These are phyloP conservation scores for Hansenula lynferdii DNA, from an alignment of 1,139 yeast genomes.

Conservation along the genomic window DNA sequence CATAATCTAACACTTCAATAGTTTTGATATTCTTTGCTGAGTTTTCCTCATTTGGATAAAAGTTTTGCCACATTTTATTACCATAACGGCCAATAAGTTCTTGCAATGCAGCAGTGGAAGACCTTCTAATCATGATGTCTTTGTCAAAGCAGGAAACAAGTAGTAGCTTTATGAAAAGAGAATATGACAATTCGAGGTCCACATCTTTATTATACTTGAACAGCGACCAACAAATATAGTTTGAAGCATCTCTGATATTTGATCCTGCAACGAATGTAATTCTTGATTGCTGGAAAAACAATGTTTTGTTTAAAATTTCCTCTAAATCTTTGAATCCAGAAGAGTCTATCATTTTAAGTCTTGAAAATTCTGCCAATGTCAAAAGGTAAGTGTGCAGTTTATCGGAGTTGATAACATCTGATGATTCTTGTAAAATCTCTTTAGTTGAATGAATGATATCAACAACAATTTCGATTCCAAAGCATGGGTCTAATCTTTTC, in stretches of 20 bases:
- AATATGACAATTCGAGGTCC: slow-evolving; percentile 19
- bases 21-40: slow-evolving; percentile 36
- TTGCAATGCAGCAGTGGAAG: slow-evolving; percentile 83
- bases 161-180: slow-evolving; percentile 41
- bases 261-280: slow-evolving; percentile 52
- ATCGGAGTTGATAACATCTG: slow-evolving; percentile 26
- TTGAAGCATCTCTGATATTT: slow-evolving; percentile 78
- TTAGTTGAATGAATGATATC: slow-evolving; percentile 17
- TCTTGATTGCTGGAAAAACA: slow-evolving; percentile 49
- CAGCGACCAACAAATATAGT: slow-evolving; percentile 71
- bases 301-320: slow-evolving; percentile 31
- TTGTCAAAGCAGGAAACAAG: slow-evolving; percentile 60
- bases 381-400: slow-evolving; percentile 27
- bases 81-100: slow-evolving; percentile 81
- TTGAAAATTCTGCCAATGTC: slow-evolving; percentile 31
- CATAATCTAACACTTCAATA: slow-evolving; percentile 54
- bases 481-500: slow-evolving; percentile 20
- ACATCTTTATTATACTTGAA: slow-evolving; percentile 37
- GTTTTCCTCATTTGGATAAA: slow-evolving; percentile 12
- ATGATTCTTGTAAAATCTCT: slow-evolving; percentile 12
- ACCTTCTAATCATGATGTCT: slow-evolving; percentile 71
- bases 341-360: slow-evolving; percentile 24
- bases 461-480: slow-evolving; percentile 21
- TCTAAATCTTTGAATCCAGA: slow-evolving; percentile 23
- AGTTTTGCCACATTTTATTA: slow-evolving; percentile 21